Conservation (phyloP, 2,329 filamentous ascomycete genomes). For the Magnaporthiopsis poae region DNA sequence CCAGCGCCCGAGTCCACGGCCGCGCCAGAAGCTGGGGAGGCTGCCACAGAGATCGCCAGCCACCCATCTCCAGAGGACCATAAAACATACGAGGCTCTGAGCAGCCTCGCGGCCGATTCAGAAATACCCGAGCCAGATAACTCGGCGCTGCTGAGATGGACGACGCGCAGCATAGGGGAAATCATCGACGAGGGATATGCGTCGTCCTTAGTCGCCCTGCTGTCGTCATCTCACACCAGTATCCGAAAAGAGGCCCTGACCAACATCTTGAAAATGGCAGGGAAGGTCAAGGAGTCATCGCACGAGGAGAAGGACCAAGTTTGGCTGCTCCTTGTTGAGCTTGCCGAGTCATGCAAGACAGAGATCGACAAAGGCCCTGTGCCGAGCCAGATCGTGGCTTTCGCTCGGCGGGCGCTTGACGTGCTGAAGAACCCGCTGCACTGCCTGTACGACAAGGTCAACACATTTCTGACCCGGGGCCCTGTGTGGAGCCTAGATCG, state of each 20-base stretch:
- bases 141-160: slow-evolving; percentile 53
- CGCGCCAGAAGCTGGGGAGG: not conserved
- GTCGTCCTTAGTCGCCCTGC: slow-evolving; percentile 58
- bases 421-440: slow-evolving; percentile 70
- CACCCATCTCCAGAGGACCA: not conserved
- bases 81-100: not conserved
- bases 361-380: slow-evolving; percentile 47
- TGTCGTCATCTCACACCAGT: slow-evolving; percentile 64
- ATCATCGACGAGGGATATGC: slow-evolving; percentile 69
- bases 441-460: slow-evolving; percentile 75
- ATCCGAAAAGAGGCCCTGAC: slow-evolving; percentile 70
- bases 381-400: slow-evolving; percentile 65
- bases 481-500: slow-evolving; percentile 67
- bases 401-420: slow-evolving; percentile 59
- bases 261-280: slow-evolving; percentile 56
- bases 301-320: slow-evolving; percentile 69
- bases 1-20: not conserved
- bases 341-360: slow-evolving; percentile 60
- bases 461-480: slow-evolving; percentile 67
- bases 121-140: slow-evolving; percentile 37
- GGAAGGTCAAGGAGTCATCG: slow-evolving; percentile 55
- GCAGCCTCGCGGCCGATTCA: not conserved
- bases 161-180: slow-evolving; percentile 66
- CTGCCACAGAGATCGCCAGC: not conserved
- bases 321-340: slow-evolving; percentile 69